Conservation (phyloP, 176 grass and related monocot species). For the Cenchrus fungigraminus region DNA sequence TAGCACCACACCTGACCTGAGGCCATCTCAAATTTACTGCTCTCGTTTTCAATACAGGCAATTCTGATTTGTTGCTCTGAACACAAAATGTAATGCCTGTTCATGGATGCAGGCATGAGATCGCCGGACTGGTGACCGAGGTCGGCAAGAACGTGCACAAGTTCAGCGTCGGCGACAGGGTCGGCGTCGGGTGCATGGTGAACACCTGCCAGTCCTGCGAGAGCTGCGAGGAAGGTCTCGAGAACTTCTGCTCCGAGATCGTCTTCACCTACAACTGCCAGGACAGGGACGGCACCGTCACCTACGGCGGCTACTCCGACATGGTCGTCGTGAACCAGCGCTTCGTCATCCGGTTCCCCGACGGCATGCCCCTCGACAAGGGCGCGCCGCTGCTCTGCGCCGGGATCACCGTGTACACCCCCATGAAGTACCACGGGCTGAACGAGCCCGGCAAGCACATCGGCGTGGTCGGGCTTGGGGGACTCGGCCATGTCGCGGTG, state of each 20-base stretch:
- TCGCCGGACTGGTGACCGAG: conserved; percentile 54
- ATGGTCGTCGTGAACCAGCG: conserved; percentile 44
- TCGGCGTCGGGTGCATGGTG: conserved; percentile 70
- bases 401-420: conserved; percentile 63
- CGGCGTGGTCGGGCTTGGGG: conserved; percentile 65
- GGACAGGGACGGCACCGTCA: conserved; percentile 51
- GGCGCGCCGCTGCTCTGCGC: conserved; percentile 73
- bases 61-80: not conserved
- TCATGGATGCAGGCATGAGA: conserved; percentile 59
- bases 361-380: conserved; percentile 43
- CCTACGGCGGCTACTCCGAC: conserved; percentile 64
- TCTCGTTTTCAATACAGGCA: not conserved
- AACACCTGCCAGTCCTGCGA: conserved; percentile 61
- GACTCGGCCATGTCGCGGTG: conserved; percentile 70
- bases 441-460: conserved; percentile 45
- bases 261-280: conserved; percentile 62
- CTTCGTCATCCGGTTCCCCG: conserved; percentile 59
- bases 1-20: not conserved
- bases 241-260: conserved; percentile 62
- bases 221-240: conserved; percentile 42
- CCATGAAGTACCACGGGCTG: conserved; percentile 60
- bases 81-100: not conserved
- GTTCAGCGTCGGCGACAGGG: conserved; percentile 52
- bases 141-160: conserved; percentile 55
- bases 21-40: not conserved